Base-by-base conservation (phyloP, 768 basidiomycete species). In the Coprinopsis strossmayeri region DNA sequence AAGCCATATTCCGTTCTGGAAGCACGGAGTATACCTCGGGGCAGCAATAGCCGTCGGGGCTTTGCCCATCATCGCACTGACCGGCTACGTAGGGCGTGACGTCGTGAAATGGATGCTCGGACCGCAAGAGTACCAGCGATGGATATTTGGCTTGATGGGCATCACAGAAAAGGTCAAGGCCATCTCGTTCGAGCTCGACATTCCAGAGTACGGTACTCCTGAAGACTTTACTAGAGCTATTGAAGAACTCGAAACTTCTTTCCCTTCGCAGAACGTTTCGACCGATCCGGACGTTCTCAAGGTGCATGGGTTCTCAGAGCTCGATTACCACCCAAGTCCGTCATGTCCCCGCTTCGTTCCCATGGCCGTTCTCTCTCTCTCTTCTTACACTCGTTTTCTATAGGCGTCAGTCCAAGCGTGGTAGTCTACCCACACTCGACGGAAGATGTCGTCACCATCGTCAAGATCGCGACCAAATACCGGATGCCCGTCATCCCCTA, bases 381-480 rank as follows among this genome's bases (percentile, higher is more conserved):
- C n/a, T n/a, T n/a, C n/a, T n/a, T n/a, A n/a, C n/a, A n/a, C n/a
- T n/a, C n/a, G n/a, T n/a, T n/a, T n/a, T n/a, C n/a, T 32, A 15
- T 23, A 21, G 18, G 40, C 5, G 23, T 42, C 37, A 27, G 18
- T 48, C 84, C 81, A 41, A 79, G 72, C 34, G 80, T 84, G 4
- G 73, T 87, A 1, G 78, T 86, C 2, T 83, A 79, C 56, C 84
- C 84, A 0, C 56, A 63, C 15, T 76, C 71, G 21, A 93, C 91
- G 0, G 85, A 88, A 53, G 91, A 95, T 55, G 89, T 95, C 1
- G 82, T 84, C 34, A 73, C 78, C 55, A 74, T 91, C 41, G 84
- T 94, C 41, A 78, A 84, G 50, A 73, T 87, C 39, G 86, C 91
- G 2, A 75, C 72, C 34, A 82, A 82, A 62, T 84, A 82, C 65